Conservation (phyloP, 140 eudicot genomes). For the Bidens hawaiensis region DNA sequence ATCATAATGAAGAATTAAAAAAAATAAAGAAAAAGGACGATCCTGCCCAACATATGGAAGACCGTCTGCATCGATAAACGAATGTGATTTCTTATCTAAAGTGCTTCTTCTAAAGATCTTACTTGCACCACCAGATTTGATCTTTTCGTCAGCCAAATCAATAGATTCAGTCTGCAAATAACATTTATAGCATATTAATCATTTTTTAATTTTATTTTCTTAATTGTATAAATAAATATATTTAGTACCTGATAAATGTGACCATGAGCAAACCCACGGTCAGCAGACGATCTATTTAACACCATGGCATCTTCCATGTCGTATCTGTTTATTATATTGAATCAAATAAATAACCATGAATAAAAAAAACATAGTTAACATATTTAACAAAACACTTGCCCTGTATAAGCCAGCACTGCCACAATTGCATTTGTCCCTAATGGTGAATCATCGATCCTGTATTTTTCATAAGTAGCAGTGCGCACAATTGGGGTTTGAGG, state of each 20-base stretch:
- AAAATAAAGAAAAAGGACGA: background rate
- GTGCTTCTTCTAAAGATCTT: slow-evolving; percentile 58
- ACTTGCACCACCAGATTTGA: slow-evolving; percentile 31
- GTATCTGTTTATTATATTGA: slow-evolving; percentile 50
- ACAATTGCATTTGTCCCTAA: slow-evolving; percentile 97
- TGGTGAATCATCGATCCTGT: slow-evolving; percentile 78
- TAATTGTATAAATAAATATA: background rate
- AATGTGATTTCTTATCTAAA: slow-evolving; percentile 34
- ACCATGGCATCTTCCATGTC: slow-evolving; percentile 99
- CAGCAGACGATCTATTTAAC: slow-evolving; percentile 88
- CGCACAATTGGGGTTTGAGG: slow-evolving; percentile 97
- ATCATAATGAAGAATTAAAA: background rate
- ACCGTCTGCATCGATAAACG: slow-evolving; percentile 76
- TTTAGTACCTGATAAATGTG: slow-evolving; percentile 76
- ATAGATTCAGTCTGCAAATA: slow-evolving; percentile 80
- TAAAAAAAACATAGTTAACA: background rate
- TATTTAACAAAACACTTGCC: slow-evolving; percentile 35
- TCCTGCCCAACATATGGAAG: slow-evolving; percentile 98
- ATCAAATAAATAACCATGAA: background rate
- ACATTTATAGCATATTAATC: background rate
- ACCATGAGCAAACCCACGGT: slow-evolving; percentile 94
- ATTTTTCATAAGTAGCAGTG: slow-evolving; percentile 72
- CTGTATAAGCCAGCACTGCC: slow-evolving; percentile 95
- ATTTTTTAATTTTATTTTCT: no score
- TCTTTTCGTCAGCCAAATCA: slow-evolving; percentile 63